These are phyloP conservation scores for Ogataea pignaliae DNA, from an alignment of 805 yeast species.

Conservation along the genomic window DNA sequence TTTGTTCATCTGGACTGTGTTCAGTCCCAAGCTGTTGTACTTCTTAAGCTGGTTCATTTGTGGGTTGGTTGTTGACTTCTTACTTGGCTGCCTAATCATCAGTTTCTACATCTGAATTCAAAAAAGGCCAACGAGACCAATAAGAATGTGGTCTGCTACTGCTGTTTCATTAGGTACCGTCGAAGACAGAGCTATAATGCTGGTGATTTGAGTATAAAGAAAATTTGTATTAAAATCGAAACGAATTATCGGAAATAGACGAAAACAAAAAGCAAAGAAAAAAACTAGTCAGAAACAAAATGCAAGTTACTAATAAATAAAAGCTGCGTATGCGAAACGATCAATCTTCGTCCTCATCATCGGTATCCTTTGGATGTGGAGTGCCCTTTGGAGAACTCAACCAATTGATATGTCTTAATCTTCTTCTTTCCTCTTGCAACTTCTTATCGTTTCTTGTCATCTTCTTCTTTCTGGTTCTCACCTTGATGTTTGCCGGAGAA, in stretches of 20 bases:
- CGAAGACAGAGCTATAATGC: neutral
- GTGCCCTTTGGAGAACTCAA: constrained; percentile 95
- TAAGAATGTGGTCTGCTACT: too few species aligned
- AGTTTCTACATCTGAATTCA: constrained; percentile 12
- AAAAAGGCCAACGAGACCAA: too few species aligned
- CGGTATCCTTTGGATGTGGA: constrained; percentile 90
- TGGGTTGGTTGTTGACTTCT: constrained; percentile 37
- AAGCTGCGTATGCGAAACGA: neutral
- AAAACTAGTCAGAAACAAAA: neutral
- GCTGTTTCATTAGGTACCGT: neutral
- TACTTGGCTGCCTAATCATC: constrained; percentile 19
- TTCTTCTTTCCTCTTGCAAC: constrained; percentile 85
- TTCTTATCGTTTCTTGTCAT: constrained; percentile 96
- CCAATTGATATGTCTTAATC: constrained; percentile 93
- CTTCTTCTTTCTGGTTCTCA: constrained; percentile 90
- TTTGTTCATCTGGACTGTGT: constrained; percentile 95
- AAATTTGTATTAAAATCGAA: neutral
- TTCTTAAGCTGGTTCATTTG: constrained; percentile 70
- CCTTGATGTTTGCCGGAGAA: constrained; percentile 94
- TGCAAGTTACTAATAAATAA: neutral
- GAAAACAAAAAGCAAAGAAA: neutral
- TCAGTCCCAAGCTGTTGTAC: constrained; percentile 86
- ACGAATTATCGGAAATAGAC: neutral
- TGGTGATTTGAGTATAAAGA: neutral
- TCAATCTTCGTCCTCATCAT: constrained; percentile 66